Evolutionary conservation across 2,329 filamentous ascomycete genomes (phyloP), one percentile per base, ranked within the genome.

Genomic region (Trichoderma brevicompactum): DNA sequence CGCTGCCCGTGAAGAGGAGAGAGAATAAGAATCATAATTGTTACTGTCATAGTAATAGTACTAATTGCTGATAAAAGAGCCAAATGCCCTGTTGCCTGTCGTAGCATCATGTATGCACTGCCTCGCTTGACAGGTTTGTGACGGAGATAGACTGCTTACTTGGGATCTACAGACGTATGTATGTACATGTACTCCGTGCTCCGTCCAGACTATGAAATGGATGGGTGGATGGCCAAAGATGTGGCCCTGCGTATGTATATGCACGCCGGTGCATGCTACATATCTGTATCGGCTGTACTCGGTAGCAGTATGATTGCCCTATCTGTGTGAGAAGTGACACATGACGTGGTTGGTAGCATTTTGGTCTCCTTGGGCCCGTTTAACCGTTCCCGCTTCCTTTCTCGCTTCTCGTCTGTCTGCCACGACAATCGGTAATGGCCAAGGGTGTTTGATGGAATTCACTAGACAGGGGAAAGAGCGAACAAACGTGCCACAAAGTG

Each of bases 311-410:
- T 62, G 49, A 53, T 54, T 62, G 59, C 59, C 59, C 59, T 54
- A 62, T 62, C 59, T 54, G 59, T 62, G 59, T 62, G 59, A 62
- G 15, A 62, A 62, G 38, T 62, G 59, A 62, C 40, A 53, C 59
- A 62, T 62, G 59, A 62, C 59, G 59, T 62, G 59, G 59, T 53
- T 62, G 46, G 38, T 52, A 61, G 58, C 58, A 52, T 53, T 46
- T 44, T 40, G 43, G 41, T 48, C 19, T 48, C 32, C 15, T 28
- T 48, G 52, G 50, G 13, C 58, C 46, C 23, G 48, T 44, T 44
- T 44, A 50, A 40, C 49, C 40, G 41, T 38, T 62, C 48, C 49
- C 59, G 23, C 28, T 36, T 53, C 38, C 46, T 15, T 34, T 40
- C 2, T 32, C 4, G 19, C 13, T 40, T 43, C 2, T n/a, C 23